Evolutionary conservation across 1,284 basidiomycete genomes (phyloP).

Genomic region (Vanrija humicola): DNA sequence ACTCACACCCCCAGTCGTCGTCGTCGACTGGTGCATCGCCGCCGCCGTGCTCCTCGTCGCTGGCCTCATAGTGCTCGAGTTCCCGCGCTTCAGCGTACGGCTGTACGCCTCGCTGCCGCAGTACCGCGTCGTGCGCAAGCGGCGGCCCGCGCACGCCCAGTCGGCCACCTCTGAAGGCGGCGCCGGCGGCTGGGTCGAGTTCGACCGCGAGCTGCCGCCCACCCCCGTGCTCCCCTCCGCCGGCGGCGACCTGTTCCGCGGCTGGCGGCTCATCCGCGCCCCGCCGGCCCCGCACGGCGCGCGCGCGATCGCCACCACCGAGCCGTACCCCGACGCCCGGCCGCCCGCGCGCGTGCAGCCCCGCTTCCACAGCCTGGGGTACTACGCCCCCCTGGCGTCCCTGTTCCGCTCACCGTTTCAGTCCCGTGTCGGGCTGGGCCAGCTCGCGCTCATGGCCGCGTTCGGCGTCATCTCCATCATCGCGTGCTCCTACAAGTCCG

Average conservation of each 20-base stretch:
- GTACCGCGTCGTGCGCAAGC: too few relatives aligned
- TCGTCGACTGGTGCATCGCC: too few relatives aligned
- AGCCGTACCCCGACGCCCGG: too few relatives aligned
- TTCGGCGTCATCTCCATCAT: slow-evolving; percentile 29
- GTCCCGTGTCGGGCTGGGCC: slow-evolving; percentile 26
- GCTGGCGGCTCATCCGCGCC: slow-evolving; percentile 19
- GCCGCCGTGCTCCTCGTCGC: slow-evolving; percentile 20
- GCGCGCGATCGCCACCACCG: too few relatives aligned
- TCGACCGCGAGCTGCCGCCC: neutral
- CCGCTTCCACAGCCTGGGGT: slow-evolving; percentile 21
- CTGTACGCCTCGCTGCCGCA: slow-evolving; percentile 28
- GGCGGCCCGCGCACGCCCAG: too few relatives aligned
- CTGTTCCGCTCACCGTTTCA: slow-evolving; percentile 16
- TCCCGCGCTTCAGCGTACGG: slow-evolving; percentile 36
- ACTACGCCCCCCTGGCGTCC: slow-evolving; percentile 25
- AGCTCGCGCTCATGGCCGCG: slow-evolving; percentile 25
- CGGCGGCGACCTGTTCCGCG: slow-evolving; percentile 22
- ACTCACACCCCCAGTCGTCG: too few relatives aligned
- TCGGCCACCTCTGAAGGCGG: neutral
- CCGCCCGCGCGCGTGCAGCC: slow-evolving; percentile 16
- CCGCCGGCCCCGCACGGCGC: too few relatives aligned
- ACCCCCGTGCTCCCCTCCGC: slow-evolving; percentile 4
- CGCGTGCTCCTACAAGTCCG: slow-evolving; percentile 15
- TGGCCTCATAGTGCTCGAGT: slow-evolving; percentile 27
- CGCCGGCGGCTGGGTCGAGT: neutral